phyloP scores from a whole-genome alignment of 352 stramenopile genomes.

The Phytophthora crassamura region DNA sequence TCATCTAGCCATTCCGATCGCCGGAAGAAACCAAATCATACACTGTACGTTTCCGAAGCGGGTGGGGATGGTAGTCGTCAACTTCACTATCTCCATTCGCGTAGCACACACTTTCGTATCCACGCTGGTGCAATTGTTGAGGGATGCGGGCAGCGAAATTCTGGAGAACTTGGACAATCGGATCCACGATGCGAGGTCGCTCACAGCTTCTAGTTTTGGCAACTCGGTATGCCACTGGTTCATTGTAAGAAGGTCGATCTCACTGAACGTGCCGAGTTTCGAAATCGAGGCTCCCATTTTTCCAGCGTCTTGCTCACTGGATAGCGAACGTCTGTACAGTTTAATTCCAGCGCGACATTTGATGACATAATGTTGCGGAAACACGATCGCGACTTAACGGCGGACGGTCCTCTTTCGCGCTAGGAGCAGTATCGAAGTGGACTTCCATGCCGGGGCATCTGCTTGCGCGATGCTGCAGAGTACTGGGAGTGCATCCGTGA shows the following conservation, averaged over 20 bases:
- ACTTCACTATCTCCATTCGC: not conserved
- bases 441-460: slow-evolving; percentile 2
- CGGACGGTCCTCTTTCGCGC: not conserved
- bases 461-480: not conserved
- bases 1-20: slow-evolving; percentile 15
- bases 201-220: not conserved
- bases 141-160: not conserved
- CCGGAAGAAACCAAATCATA: slow-evolving; percentile 7
- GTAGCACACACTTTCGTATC: slow-evolving; percentile 9
- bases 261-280: slow-evolving; percentile 1
- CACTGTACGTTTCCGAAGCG: not conserved
- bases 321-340: slow-evolving; percentile 3
- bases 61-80: not conserved
- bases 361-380: not conserved
- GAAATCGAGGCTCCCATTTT: slow-evolving; percentile 1
- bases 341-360: slow-evolving; percentile 12
- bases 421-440: not conserved
- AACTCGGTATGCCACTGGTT: not conserved
- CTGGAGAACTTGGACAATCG: slow-evolving; percentile 1
- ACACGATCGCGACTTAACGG: slow-evolving; percentile 1
- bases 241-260: slow-evolving; percentile 11
- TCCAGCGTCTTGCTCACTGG: not conserved
- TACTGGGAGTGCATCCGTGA: not conserved
- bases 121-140: slow-evolving; percentile 12
- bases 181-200: not conserved